Conservation (phyloP, 2,329 filamentous ascomycete genomes). For the Pseudocercospora vitis region DNA sequence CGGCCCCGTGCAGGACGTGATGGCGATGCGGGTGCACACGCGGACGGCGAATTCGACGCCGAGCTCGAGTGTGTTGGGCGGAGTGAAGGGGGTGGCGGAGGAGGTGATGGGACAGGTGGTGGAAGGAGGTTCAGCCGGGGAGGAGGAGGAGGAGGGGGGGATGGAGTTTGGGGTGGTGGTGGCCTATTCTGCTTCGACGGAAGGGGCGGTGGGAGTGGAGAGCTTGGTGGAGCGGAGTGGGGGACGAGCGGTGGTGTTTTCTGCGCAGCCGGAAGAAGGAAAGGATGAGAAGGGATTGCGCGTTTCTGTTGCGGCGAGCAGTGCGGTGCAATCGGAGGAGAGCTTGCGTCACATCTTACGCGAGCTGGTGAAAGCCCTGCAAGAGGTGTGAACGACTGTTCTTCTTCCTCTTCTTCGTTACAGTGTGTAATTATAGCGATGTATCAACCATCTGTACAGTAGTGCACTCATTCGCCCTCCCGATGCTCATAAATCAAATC, state of each 20-base stretch:
- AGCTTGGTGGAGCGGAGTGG: not conserved
- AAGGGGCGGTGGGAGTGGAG: not conserved
- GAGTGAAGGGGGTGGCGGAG: not conserved
- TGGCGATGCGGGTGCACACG: slow-evolving; percentile 9
- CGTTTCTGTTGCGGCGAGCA: slow-evolving; percentile 7
- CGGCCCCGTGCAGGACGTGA: not conserved
- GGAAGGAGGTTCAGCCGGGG: not conserved
- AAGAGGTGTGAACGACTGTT: not conserved
- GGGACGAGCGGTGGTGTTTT: slow-evolving; percentile 8
- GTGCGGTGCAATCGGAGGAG: slow-evolving; percentile 1
- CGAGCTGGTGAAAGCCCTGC: not conserved
- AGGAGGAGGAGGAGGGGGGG: not conserved
- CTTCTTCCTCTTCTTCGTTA: too few relatives aligned
- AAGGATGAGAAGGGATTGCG: not conserved
- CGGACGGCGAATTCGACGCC: slow-evolving; percentile 3
- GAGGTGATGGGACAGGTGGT: slow-evolving; percentile 12
- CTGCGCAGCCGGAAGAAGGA: not conserved
- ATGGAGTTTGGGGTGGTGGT: slow-evolving; percentile 10
- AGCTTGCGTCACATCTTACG: not conserved
- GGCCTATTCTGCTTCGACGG: not conserved
- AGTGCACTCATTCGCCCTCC: slow-evolving; percentile 30
- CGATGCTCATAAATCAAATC: slow-evolving; percentile 48
- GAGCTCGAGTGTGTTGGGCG: not conserved
- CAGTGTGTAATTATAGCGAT: too few relatives aligned
- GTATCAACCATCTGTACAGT: too few relatives aligned